Evolutionary conservation across 148 eudicot species (phyloP), one percentile per base, ranked within the genome.

Genomic region (Persicaria tinctoria): DNA sequence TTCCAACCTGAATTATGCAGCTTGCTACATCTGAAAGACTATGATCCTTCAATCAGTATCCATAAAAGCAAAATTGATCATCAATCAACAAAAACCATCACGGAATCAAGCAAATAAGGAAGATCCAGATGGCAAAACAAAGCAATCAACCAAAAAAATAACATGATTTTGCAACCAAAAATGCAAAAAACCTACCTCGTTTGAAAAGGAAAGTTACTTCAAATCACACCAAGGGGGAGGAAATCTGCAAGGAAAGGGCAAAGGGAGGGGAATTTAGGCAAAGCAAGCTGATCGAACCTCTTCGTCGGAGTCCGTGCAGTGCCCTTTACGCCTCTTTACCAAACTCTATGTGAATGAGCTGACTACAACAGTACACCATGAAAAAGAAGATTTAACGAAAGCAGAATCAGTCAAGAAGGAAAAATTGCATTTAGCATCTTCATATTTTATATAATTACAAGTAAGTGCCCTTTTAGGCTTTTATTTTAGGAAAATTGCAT

Each of bases 261-360:
- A 44, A 66, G 6, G 47, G 14, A 17, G 38, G 70, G 46, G 8
- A 66, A 38, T 41, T 66, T 47, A 14, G 70, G 70, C 47, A 6
- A 41, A 41, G 17, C 44, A 66, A 66, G 70, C 70, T 38, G 70
- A 66, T 41, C 70, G 18, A 66, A 13, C 70, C 70, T 20, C 70
- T 13, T 7, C 41, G 44, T 66, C 41, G 9, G 48, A 66, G 70
- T 44, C 70, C 70, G 41, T 41, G 70, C 44, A 44, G 70, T 66
- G 69, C 48, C 48, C 47, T 66, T 66, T 32, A 66, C 70, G 70
- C 70, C 70, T 66, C 13, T 41, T 66, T 44, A 66, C 70, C 70
- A 66, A 66, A 66, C 70, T 66, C 70, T 41, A 47, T 66, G 70
- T 66, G 14, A 66, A 66, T 5, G 70, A 66, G 70, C 4, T 38